A percentile compares a stretch with the other conserved stretches of the same genome.
Evolutionary conservation across 2,329 filamentous ascomycete species (phyloP).

Genomic region (Cercospora zeae-maydis): DNA sequence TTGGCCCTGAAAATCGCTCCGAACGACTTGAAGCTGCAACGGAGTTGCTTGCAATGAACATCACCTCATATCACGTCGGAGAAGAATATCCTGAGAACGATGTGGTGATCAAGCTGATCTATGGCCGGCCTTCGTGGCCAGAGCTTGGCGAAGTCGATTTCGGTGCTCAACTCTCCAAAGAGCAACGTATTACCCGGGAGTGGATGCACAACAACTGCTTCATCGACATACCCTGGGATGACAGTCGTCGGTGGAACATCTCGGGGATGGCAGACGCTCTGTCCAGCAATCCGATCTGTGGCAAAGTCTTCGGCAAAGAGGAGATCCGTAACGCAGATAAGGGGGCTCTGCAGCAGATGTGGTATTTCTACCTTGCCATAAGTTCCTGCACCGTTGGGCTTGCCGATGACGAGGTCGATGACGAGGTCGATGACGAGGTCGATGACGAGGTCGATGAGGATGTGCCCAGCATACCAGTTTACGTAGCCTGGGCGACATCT

Average conservation of each 20-base stretch:
- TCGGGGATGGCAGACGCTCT: neutral
- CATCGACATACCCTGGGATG: neutral
- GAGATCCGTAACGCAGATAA: neutral
- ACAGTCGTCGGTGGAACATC: neutral
- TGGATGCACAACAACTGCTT: neutral
- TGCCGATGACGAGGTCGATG: neutral
- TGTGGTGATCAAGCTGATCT: neutral
- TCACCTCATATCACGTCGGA: neutral
- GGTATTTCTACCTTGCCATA: neutral
- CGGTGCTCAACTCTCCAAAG: neutral
- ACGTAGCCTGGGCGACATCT: neutral
- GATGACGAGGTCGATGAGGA: neutral
- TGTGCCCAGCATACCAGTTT: neutral
- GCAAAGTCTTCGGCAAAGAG: neutral
- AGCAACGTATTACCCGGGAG: neutral
- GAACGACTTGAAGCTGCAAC: neutral
- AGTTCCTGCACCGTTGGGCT: too few relatives aligned
- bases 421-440: neutral
- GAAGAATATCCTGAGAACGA: neutral
- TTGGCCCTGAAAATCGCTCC: neutral
- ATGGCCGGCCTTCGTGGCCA: neutral
- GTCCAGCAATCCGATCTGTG: neutral
- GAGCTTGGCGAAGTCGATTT: neutral
- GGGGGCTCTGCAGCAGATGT: neutral
- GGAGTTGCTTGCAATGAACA: neutral